Evolutionary conservation across 2,329 filamentous ascomycete species (phyloP).

Genomic region (Botrytis fragariae): DNA sequence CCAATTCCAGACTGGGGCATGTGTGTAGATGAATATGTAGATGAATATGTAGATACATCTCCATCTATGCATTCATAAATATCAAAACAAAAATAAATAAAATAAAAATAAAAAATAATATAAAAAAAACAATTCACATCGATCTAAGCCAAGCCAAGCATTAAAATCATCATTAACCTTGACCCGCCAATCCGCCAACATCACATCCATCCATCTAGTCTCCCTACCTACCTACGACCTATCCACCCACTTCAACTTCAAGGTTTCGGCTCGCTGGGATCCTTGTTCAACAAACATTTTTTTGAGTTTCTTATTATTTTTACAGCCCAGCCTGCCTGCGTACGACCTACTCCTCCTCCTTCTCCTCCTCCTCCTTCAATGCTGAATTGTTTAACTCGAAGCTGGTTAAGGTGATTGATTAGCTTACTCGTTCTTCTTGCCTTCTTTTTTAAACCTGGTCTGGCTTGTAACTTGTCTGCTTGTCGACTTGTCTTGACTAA

Average conservation of each 20-base stretch:
- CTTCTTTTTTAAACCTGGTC: background rate
- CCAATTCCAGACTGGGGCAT: background rate
- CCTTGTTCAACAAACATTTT: background rate
- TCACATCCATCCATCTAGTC: background rate
- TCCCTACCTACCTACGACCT: too few species aligned
- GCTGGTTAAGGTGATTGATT: background rate
- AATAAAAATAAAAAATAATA: background rate
- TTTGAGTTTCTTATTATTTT: background rate
- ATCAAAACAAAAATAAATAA: background rate
- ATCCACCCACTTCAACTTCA: background rate
- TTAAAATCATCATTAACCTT: background rate
- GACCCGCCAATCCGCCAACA: background rate
- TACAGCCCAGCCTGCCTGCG: background rate
- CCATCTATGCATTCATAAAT: background rate
- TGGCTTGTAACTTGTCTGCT: background rate
- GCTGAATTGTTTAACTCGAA: background rate
- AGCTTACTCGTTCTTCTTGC: background rate
- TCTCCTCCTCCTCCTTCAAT: background rate
- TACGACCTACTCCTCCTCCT: background rate
- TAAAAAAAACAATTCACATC: background rate
- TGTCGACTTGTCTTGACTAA: background rate
- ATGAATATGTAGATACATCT: too few species aligned
- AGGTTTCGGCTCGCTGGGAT: background rate
- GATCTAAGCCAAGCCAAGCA: background rate
- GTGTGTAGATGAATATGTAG: accelerated